phyloP scores from a whole-genome alignment of 805 yeast species.

The Cyberlindnera sargentensis region DNA sequence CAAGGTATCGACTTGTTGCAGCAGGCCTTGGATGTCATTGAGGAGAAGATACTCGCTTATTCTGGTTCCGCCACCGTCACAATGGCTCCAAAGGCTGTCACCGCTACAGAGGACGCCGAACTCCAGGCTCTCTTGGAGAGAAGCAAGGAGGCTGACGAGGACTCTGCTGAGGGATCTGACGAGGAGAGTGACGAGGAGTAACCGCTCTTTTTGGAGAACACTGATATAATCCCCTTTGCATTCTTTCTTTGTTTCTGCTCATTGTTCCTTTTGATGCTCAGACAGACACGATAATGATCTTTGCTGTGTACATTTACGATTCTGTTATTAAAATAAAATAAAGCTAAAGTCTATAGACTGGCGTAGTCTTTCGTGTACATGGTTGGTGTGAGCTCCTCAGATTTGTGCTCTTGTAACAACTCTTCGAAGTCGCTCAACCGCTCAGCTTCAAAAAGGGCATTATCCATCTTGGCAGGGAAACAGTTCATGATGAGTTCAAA shows the following conservation, averaged over 20 bases:
- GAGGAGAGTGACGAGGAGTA: conserved; percentile 29
- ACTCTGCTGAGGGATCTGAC: conserved; percentile 68
- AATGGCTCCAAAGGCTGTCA: conserved; percentile 98
- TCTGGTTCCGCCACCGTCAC: conserved; percentile 90
- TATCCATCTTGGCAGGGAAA: neutral
- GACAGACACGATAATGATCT: no score
- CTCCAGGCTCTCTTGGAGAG: conserved; percentile 91
- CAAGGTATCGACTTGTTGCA: conserved; percentile 77
- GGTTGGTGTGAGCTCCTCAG: no score
- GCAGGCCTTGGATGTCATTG: conserved; percentile 72
- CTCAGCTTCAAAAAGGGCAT: neutral
- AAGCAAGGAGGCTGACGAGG: conserved; percentile 79
- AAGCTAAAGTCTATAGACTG: no score
- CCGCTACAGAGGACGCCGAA: conserved; percentile 97
- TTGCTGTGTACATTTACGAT: no score
- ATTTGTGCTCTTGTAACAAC: neutral
- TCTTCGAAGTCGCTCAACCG: neutral
- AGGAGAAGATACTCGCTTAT: conserved; percentile 56
- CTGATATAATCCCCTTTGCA: no score
- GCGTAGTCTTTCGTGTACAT: no score
- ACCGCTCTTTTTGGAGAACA: neutral
- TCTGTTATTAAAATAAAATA: no score
- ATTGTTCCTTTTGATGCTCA: no score
- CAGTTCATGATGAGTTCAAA: neutral
- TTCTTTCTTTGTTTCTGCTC: no score